Conservation (phyloP, 1,139 yeast genomes). For the Saccharomyces hybrid region DNA sequence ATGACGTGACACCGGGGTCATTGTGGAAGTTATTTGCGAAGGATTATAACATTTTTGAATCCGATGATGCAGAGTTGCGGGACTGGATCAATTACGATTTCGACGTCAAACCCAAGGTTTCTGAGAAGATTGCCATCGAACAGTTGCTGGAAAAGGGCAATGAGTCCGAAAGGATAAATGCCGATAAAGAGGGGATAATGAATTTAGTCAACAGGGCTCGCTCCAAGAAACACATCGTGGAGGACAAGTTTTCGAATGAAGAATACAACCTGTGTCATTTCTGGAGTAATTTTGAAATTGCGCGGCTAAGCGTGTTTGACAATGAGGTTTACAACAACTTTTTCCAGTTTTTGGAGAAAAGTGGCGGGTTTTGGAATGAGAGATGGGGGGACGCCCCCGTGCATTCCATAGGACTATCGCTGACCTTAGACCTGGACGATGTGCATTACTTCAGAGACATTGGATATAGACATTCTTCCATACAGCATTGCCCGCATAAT, state of each 20-base stretch:
- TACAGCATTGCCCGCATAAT: slow-evolving; percentile 80
- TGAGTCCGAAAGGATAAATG: not conserved
- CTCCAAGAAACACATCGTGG: slow-evolving; percentile 19
- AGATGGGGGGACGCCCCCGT: slow-evolving; percentile 97
- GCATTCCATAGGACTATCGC: slow-evolving; percentile 74
- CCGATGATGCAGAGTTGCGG: slow-evolving; percentile 40
- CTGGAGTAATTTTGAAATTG: slow-evolving; percentile 93
- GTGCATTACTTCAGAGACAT: slow-evolving; percentile 86
- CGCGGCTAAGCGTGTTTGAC: slow-evolving; percentile 64
- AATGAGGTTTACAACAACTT: slow-evolving; percentile 56
- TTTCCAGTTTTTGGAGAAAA: slow-evolving; percentile 54
- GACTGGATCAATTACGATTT: slow-evolving; percentile 24
- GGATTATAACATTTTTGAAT: slow-evolving; percentile 26
- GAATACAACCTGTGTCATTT: slow-evolving; percentile 36
- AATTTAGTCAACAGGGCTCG: slow-evolving; percentile 17
- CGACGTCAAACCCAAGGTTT: slow-evolving; percentile 21
- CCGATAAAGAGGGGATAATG: slow-evolving; percentile 18
- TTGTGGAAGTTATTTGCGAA: slow-evolving; percentile 51
- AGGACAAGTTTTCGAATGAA: slow-evolving; percentile 53
- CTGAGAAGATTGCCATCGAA: slow-evolving; percentile 30
- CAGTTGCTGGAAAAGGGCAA: slow-evolving; percentile 15
- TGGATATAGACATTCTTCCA: slow-evolving; percentile 72
- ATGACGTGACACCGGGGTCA: slow-evolving; percentile 43
- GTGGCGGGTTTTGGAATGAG: slow-evolving; percentile 79
- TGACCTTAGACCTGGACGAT: slow-evolving; percentile 57